Evolutionary conservation across 2,329 filamentous ascomycete species (phyloP).

Genomic region (Cucurbitaria berberidis): DNA sequence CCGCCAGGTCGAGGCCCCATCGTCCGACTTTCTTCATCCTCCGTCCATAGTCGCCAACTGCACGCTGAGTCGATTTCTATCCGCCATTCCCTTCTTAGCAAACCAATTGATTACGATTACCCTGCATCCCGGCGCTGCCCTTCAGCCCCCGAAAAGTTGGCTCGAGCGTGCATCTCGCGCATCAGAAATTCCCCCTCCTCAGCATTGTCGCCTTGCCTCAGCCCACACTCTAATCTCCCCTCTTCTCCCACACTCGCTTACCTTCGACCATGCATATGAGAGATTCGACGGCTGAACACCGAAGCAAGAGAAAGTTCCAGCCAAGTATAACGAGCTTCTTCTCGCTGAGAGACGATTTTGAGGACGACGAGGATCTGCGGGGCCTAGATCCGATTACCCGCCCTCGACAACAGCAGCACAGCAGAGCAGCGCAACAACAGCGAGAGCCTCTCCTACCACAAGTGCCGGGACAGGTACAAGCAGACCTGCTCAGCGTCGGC

Average conservation of each 20-base stretch:
- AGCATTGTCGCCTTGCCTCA: constrained; percentile 1
- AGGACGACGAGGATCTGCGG: constrained; percentile 32
- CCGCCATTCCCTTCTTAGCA: constrained; percentile 22
- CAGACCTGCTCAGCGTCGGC: constrained; percentile 86
- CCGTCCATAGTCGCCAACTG: not conserved
- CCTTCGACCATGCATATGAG: constrained; percentile 27
- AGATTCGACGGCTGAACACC: constrained; percentile 28
- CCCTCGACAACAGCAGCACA: constrained; percentile 22
- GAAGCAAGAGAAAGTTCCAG: constrained; percentile 53
- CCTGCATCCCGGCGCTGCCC: constrained; percentile 18
- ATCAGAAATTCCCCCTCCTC: constrained; percentile 25
- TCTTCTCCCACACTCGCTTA: constrained; percentile 14
- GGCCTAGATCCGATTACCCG: constrained; percentile 37
- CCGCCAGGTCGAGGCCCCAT: not conserved
- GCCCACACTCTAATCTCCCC: constrained; percentile 4
- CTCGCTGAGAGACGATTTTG: constrained; percentile 29
- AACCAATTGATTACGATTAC: constrained; percentile 30
- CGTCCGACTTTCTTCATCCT: not conserved
- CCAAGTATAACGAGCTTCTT: constrained; percentile 56
- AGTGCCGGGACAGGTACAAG: constrained; percentile 72
- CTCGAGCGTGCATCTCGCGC: constrained; percentile 28
- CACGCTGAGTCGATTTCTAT: constrained; percentile 17
- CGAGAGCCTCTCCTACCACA: constrained; percentile 48
- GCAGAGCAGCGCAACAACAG: constrained; percentile 16
- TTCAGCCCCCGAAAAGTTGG: constrained; percentile 18